Conservation (phyloP, 2,329 filamentous ascomycete genomes). For the Didymella pomorum region DNA sequence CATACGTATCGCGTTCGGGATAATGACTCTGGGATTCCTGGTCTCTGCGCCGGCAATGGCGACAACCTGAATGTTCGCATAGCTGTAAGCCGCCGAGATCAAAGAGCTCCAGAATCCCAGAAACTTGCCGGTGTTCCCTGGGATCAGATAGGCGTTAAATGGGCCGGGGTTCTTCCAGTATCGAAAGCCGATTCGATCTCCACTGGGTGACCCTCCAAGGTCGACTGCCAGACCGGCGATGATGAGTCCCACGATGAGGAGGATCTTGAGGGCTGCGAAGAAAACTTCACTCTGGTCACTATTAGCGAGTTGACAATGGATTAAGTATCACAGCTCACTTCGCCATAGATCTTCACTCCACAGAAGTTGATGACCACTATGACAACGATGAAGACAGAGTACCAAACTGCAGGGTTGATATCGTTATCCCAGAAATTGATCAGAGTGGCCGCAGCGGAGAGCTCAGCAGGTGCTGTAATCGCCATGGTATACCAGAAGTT, state of each 20-base stretch:
- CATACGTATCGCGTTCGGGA: conserved; percentile 91
- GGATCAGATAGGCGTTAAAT: conserved; percentile 50
- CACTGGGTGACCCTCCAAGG: conserved; percentile 14
- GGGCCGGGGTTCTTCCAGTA: conserved; percentile 72
- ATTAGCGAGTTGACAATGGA: neutral
- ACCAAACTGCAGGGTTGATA: neutral
- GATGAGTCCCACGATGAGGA: neutral
- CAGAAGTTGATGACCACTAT: neutral
- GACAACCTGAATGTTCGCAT: conserved; percentile 78
- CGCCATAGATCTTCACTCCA: neutral
- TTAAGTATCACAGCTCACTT: neutral
- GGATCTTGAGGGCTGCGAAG: neutral
- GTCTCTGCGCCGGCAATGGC: conserved; percentile 82
- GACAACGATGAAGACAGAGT: neutral
- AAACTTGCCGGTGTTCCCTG: conserved; percentile 64
- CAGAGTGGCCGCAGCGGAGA: neutral
- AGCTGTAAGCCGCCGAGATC: conserved; percentile 78
- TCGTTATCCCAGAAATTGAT: neutral
- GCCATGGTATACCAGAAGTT: neutral
- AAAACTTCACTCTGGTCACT: neutral
- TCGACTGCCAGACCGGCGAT: conserved; percentile 1
- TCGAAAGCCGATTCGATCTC: conserved; percentile 59
- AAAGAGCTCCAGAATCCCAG: conserved; percentile 80
- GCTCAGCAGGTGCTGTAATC: neutral
- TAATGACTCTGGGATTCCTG: conserved; percentile 79